Percentiles rank a stretch among this genome's conserved stretches.
Evolutionary conservation across 2,329 filamentous ascomycete genomes (phyloP).

Genomic region (Pyricularia pennisetigena): DNA sequence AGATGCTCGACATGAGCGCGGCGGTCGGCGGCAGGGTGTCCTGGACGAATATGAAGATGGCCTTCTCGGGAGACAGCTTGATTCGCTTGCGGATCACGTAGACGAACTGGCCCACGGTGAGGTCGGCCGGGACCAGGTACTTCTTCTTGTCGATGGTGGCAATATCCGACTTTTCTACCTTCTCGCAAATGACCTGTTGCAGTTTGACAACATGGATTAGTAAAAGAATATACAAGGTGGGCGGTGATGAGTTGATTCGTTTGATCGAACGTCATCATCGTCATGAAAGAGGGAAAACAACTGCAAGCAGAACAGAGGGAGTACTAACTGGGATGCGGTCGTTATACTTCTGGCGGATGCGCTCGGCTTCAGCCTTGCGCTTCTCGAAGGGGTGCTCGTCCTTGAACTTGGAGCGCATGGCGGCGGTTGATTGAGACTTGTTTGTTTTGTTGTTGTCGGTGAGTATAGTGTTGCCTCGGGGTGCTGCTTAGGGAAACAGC

Average conservation of each 20-base stretch:
- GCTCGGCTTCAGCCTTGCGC: slow-evolving; percentile 99
- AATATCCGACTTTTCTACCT: slow-evolving; percentile 98
- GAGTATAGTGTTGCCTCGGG: not conserved
- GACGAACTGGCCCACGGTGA: slow-evolving; percentile 96
- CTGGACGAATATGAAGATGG: slow-evolving; percentile 99
- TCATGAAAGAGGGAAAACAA: not conserved
- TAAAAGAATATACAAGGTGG: not conserved
- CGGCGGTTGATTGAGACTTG: slow-evolving; percentile 25
- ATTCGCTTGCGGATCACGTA: slow-evolving; percentile 99
- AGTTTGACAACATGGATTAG: slow-evolving; percentile 12
- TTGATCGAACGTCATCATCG: not conserved
- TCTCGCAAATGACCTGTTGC: slow-evolving; percentile 91
- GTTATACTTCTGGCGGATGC: slow-evolving; percentile 97
- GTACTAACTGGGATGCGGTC: slow-evolving; percentile 90
- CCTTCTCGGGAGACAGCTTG: slow-evolving; percentile 98
- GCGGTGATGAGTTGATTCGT: not conserved
- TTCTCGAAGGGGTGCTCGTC: slow-evolving; percentile 99
- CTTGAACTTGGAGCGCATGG: slow-evolving; percentile 99
- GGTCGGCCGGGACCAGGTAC: slow-evolving; percentile 92
- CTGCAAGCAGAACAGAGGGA: slow-evolving; percentile 5
- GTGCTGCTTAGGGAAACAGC: not conserved
- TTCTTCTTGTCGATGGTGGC: slow-evolving; percentile 99
- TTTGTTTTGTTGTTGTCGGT: slow-evolving; percentile 10
- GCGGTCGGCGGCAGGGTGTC: slow-evolving; percentile 95
- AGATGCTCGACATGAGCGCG: slow-evolving; percentile 98